Percentiles rank a stretch among this genome's conserved stretches.
Conservation (phyloP, 1,284 basidiomycete genomes). For the Pseudozyma sp. region DNA sequence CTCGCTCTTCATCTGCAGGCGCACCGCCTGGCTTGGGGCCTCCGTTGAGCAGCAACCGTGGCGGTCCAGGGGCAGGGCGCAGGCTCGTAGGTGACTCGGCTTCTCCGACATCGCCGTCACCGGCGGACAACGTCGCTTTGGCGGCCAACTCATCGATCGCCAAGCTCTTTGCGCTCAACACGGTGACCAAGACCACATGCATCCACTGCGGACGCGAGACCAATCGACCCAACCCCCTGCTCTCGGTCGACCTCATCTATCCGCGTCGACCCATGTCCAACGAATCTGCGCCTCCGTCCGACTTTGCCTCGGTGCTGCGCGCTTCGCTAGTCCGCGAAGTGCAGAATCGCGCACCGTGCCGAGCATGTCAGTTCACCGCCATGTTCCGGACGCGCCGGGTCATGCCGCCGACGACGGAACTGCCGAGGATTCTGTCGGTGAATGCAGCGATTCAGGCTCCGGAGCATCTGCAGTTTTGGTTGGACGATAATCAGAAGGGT, state of each 20-base stretch:
- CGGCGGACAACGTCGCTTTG: constrained; percentile 6
- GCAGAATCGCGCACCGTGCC: constrained; percentile 85
- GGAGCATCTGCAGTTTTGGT: constrained; percentile 82
- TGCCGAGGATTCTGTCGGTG: constrained; percentile 88
- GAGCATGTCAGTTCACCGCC: constrained; percentile 73
- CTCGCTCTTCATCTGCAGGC: constrained; percentile 20
- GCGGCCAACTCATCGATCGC: constrained; percentile 14
- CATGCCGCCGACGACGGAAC: constrained; percentile 71
- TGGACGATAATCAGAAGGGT: constrained; percentile 71
- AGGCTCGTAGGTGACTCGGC: constrained; percentile 12
- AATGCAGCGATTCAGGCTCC: constrained; percentile 85
- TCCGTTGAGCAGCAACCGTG: constrained; percentile 37
- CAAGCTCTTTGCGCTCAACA: constrained; percentile 43
- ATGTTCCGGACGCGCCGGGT: constrained; percentile 76
- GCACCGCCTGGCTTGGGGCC: constrained; percentile 43
- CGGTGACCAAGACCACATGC: constrained; percentile 74
- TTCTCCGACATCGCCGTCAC: constrained; percentile 12
- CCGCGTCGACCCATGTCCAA: constrained; percentile 77
- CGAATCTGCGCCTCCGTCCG: constrained; percentile 72
- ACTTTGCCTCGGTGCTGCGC: constrained; percentile 80
- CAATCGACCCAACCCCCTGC: constrained; percentile 54
- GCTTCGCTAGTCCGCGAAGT: constrained; percentile 84
- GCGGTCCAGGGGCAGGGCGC: constrained; percentile 20
- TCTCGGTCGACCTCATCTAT: constrained; percentile 83
- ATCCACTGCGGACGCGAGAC: constrained; percentile 81